Conservation (phyloP, 129 eudicot genomes). For the Helianthus tuberosus region DNA sequence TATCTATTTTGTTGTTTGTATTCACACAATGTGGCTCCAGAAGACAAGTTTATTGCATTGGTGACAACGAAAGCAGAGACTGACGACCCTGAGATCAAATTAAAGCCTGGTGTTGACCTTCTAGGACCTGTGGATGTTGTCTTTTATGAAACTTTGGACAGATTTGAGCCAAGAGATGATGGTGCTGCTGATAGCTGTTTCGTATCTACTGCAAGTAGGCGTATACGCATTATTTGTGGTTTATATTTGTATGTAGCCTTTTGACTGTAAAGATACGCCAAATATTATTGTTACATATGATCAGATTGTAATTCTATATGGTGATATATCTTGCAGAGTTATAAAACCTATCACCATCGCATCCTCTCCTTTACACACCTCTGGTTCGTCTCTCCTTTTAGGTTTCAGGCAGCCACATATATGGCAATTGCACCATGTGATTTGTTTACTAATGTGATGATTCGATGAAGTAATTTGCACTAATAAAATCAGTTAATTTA, state of each 20-base stretch:
- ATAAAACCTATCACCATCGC: not conserved
- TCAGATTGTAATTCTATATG: conserved; percentile 13
- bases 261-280: not conserved
- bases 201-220: conserved; percentile 68
- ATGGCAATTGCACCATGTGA: no score
- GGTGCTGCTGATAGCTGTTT: conserved; percentile 61
- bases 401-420: no score
- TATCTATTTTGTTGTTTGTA: conserved; percentile 93
- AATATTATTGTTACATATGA: not conserved
- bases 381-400: no score
- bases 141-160: conserved; percentile 81
- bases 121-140: conserved; percentile 90
- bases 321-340: conserved; percentile 55
- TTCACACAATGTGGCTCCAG: conserved; percentile 88
- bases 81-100: no score
- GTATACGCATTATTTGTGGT: not conserved
- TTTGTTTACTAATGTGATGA: no score
- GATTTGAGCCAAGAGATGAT: conserved; percentile 71
- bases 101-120: conserved; percentile 41
- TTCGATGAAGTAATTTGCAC: no score
- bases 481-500: no score
- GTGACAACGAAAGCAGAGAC: no score
- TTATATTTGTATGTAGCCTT: not conserved
- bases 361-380: no score
- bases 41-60: conserved; percentile 62